A percentile compares a stretch with the other conserved stretches of the same genome.
Evolutionary conservation across 1,139 yeast genomes (phyloP).

Genomic region (Nakaseomyces uthaithaninus): DNA sequence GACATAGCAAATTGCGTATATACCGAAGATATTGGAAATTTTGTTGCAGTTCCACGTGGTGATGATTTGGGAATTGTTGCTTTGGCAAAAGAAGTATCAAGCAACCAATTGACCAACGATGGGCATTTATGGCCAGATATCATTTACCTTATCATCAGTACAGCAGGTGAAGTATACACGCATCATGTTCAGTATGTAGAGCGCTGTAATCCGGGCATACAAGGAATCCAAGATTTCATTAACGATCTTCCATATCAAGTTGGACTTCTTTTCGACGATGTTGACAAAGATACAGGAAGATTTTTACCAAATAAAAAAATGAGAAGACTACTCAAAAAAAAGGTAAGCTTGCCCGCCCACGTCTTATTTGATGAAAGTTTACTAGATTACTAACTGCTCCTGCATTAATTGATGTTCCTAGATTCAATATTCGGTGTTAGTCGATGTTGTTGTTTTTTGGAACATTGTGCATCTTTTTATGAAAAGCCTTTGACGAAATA

Average conservation of each 20-base stretch:
- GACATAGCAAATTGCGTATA: conserved; percentile 1
- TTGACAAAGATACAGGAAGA: not conserved
- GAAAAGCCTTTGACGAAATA: too few relatives aligned
- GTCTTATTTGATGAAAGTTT: conserved; percentile 2
- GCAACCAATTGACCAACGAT: not conserved
- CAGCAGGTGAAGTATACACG: conserved; percentile 2
- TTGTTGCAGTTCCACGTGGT: conserved; percentile 3
- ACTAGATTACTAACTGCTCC: conserved; percentile 1
- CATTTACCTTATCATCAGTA: conserved; percentile 1
- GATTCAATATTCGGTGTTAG: too few relatives aligned
- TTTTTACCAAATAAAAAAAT: not conserved
- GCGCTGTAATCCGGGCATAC: conserved; percentile 1
- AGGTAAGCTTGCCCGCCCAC: not conserved
- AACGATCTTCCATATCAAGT: conserved; percentile 2
- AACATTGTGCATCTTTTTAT: too few relatives aligned
- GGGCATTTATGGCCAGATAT: not conserved
- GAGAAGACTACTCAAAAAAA: not conserved
- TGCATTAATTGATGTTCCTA: too few relatives aligned
- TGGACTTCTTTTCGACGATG: conserved; percentile 1
- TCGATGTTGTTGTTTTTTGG: too few relatives aligned
- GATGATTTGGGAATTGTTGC: conserved; percentile 2
- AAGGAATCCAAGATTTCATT: conserved; percentile 1
- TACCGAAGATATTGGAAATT: conserved; percentile 2
- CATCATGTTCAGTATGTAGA: conserved; percentile 3
- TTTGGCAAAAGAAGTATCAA: not conserved